Evolutionary conservation across 2,329 filamentous ascomycete genomes (phyloP), one percentile per base, ranked within the genome.

Genomic region (Neonectria neomacrospora): DNA sequence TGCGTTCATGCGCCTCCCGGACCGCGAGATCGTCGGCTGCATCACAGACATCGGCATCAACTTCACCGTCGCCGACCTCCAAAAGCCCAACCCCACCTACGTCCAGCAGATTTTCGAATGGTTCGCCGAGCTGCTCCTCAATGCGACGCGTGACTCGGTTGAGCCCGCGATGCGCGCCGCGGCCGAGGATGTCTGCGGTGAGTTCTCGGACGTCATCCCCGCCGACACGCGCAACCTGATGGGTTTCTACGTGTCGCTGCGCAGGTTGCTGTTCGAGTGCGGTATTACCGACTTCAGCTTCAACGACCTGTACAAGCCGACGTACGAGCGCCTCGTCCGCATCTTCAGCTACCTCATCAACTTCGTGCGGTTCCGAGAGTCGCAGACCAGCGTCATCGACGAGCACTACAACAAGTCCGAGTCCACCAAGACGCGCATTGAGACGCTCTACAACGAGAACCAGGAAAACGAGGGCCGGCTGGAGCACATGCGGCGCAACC

Each of bases 331-430:
- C 47, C 86, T 98, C 14, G 91, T 95, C 74, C 97, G 96, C 81
- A 96, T 98, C 74, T 96, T 99, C 77, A 97, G 93, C 68, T 97
- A 97, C 79, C 88, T 98, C 67, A 99, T 99, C 83, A 99, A 99
- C 80, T 99, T 99, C 79, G 94, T 98, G 70, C 90, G 96, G 56
- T 99, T 98, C 81, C 91, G 96, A 72, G 94, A 97, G 81, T 94
- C 91, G 66, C 95, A 98, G 79, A 96, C 94, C 1, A 83, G 84
- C 41, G 89, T 96, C 30, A 97, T 98, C 67, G 94, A 97, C 76
- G 89, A 96, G 77, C 92, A 98, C 80, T 96, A 96, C 82, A 96
- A 97, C 82, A 94, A 93, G 73, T 88, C 92, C 12, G 93, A 97
- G 79, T 88, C 87, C 63, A 94, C 92, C 2, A 97, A 97, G 80